phyloP scores from a whole-genome alignment of 2,329 filamentous ascomycete genomes.

The Colletotrichum lentis region DNA sequence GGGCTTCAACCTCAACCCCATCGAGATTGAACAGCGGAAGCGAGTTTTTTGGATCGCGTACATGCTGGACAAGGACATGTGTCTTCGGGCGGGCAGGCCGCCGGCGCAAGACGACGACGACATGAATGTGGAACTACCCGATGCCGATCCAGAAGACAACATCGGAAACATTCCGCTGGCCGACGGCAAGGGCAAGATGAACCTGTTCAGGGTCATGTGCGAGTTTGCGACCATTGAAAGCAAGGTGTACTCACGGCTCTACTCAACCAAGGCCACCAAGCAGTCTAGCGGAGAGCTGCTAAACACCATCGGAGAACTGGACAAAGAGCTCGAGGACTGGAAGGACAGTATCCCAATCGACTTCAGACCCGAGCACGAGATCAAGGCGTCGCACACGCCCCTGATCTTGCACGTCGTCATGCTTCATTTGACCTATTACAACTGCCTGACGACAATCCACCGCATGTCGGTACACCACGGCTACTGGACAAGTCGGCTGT shows the following conservation, averaged over 20 bases:
- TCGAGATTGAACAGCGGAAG: constrained; percentile 89
- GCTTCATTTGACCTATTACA: constrained; percentile 96
- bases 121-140: constrained; percentile 96
- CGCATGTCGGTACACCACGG: constrained; percentile 98
- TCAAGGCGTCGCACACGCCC: constrained; percentile 89
- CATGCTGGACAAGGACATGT: constrained; percentile 71
- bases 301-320: constrained; percentile 94
- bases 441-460: constrained; percentile 96
- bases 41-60: constrained; percentile 73
- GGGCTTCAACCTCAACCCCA: constrained; percentile 90
- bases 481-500: constrained; percentile 95
- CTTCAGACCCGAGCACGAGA: constrained; percentile 96
- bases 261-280: constrained; percentile 90
- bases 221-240: constrained; percentile 92
- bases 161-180: constrained; percentile 92
- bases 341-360: constrained; percentile 95
- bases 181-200: constrained; percentile 91
- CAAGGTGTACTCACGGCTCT: constrained; percentile 90
- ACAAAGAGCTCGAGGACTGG: constrained; percentile 90
- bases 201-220: constrained; percentile 92
- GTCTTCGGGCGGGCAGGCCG: constrained; percentile 66
- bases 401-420: constrained; percentile 95
- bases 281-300: constrained; percentile 92
- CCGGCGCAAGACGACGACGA: constrained; percentile 71
- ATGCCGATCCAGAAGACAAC: constrained; percentile 88